phyloP scores from a whole-genome alignment of 176 grass and related monocot genomes.

The Dendrocalamus sinicus region DNA sequence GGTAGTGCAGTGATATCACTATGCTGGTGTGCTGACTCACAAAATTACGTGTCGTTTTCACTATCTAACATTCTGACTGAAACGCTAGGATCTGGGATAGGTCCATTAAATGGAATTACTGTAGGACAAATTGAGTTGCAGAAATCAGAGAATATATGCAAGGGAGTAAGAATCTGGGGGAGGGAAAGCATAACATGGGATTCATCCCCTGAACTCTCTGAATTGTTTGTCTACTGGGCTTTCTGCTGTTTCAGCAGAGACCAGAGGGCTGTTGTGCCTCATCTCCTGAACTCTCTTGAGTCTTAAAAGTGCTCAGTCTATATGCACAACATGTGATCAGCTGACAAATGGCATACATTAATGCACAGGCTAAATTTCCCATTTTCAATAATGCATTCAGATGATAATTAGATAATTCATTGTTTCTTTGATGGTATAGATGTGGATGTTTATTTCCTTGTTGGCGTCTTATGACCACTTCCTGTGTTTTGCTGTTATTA shows the following conservation, averaged over 20 bases:
- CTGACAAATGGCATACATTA: background rate
- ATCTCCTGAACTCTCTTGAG: background rate
- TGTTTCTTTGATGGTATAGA: background rate
- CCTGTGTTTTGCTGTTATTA: constrained; percentile 47
- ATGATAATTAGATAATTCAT: background rate
- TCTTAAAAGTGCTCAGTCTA: background rate
- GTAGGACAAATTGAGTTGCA: constrained; percentile 11
- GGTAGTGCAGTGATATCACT: background rate
- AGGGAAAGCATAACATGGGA: background rate
- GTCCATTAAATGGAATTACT: background rate
- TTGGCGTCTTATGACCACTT: constrained; percentile 5
- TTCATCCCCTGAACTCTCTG: background rate
- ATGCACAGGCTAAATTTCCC: background rate
- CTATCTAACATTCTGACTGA: background rate
- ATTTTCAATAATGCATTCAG: background rate
- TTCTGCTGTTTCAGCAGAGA: background rate
- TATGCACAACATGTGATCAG: background rate
- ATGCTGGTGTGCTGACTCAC: background rate
- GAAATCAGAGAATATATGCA: constrained; percentile 18
- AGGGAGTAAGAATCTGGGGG: background rate
- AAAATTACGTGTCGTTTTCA: background rate
- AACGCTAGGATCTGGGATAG: background rate
- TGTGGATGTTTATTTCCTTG: background rate
- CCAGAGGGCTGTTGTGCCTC: background rate
- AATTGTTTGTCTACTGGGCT: background rate